Percentiles rank a stretch among this genome's conserved stretches.
phyloP scores from a whole-genome alignment of 2,329 filamentous ascomycete species.

The Aplosporella prunicola region DNA sequence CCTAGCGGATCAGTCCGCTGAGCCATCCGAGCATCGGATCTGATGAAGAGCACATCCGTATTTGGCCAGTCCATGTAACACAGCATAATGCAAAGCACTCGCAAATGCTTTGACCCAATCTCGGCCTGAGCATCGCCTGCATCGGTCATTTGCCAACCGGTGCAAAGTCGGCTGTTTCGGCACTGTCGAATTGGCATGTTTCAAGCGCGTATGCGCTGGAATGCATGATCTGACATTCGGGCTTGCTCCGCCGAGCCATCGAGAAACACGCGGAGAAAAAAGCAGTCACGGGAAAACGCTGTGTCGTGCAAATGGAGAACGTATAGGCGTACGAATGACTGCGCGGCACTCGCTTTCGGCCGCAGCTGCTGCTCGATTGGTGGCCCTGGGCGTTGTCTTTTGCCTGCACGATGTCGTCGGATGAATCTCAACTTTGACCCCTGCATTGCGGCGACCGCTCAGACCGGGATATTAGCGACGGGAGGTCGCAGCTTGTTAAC shows the following conservation, averaged over 20 bases:
- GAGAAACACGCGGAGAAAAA: background rate
- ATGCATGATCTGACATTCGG: constrained; percentile 11
- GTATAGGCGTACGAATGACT: no score
- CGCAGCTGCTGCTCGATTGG: background rate
- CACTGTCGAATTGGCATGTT: constrained; percentile 6
- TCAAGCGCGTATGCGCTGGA: constrained; percentile 7
- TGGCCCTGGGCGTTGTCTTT: background rate
- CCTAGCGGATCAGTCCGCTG: background rate
- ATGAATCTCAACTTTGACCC: background rate
- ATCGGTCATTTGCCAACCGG: constrained; percentile 5
- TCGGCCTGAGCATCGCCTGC: no score
- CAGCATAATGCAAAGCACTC: constrained; percentile 3
- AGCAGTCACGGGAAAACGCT: constrained; percentile 1
- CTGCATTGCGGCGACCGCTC: constrained; percentile 8
- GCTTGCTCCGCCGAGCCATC: no score
- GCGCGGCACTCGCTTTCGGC: background rate
- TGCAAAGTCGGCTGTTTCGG: constrained; percentile 8
- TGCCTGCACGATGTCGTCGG: background rate
- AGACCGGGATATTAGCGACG: constrained; percentile 7
- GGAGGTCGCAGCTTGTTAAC: constrained; percentile 6
- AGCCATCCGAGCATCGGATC: constrained; percentile 1
- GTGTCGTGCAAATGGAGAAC: background rate
- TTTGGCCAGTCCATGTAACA: constrained; percentile 2
- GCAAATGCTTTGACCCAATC: no score
- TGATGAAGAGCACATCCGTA: background rate